Evolutionary conservation across 345 rosid genomes (phyloP), one percentile per base, ranked within the genome.

Genomic region (Hypericum perforatum): DNA sequence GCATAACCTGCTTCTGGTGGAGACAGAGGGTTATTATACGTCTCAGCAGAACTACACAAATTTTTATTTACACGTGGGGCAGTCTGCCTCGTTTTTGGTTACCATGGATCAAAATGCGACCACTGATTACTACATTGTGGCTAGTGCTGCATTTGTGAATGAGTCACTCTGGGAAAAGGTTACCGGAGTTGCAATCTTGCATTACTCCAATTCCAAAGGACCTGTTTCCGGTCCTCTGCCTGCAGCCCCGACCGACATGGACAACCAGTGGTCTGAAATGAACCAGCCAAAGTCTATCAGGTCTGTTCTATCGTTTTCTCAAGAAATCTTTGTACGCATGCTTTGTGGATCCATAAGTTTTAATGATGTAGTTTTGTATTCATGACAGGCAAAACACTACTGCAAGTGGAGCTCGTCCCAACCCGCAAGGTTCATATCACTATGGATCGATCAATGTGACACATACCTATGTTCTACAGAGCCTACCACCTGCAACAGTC

Each of bases 361-460:
- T 22, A 22, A 22, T 22, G 32, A 22, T 22, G 32, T 38, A 46
- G 51, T 32, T 40, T 62, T 49, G 57, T 60, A 41, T 41, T 16
- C n/a, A 12, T 63, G 70, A 55, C 22, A 92, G 98, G 83, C 86
- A 75, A 78, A 92, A 92, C 63, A 77, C 80, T 54, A 59, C 79
- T 55, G 94, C 98, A 8, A 85, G 96, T 64, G 98, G 98, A 61
- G 96, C 98, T 69, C 89, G 98, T 37, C 96, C 96, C 53, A 92
- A 92, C 54, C 96, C 98, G 0, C 98, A 92, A 52, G 98, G 98
- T 0, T 92, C 98, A 56, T 92, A 63, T 59, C 98, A 81, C 72
- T 92, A 92, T 40, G 96, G 98, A 55, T 58, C 65, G 37, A 92
- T 92, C 68, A 92, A 92, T 59, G 70, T 85, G 50, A 92, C 94